Evolutionary conservation across 2,329 filamentous ascomycete genomes (phyloP).

Genomic region (Fusarium decemcellulare): DNA sequence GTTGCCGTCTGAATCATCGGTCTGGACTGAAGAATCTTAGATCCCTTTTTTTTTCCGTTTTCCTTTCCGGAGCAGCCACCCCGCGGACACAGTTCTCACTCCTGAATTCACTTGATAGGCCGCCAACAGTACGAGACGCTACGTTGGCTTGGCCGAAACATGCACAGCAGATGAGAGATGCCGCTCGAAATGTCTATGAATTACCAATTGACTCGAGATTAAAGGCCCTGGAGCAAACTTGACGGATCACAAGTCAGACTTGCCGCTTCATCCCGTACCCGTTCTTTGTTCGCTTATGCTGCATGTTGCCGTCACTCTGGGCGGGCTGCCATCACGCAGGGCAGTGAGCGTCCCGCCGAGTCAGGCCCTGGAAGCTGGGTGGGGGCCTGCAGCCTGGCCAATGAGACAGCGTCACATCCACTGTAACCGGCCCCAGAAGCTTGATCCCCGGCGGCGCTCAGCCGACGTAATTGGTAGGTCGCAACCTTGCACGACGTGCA

Average conservation of each 20-base stretch:
- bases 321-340: constrained; percentile 1
- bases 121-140: background rate
- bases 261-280: background rate
- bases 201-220: constrained; percentile 6
- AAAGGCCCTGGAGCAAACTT: background rate
- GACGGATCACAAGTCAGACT: background rate
- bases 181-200: background rate
- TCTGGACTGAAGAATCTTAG: constrained; percentile 31
- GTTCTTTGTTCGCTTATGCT: constrained; percentile 8
- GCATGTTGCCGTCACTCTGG: constrained; percentile 6
- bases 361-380: constrained; percentile 17
- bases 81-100: constrained; percentile 18
- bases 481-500: constrained; percentile 17
- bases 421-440: constrained; percentile 33
- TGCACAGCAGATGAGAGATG: constrained; percentile 7
- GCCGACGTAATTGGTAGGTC: constrained; percentile 38
- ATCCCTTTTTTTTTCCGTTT: constrained; percentile 30
- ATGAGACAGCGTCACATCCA: constrained; percentile 22
- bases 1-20: constrained; percentile 39
- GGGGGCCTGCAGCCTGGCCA: constrained; percentile 23
- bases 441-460: constrained; percentile 24
- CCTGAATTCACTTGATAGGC: background rate
- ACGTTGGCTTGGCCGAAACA: constrained; percentile 20
- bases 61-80: constrained; percentile 14
- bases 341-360: constrained; percentile 2